These are phyloP conservation scores for Plicaturopsis crispa DNA, from an alignment of 768 basidiomycete species.

Conservation along the genomic window DNA sequence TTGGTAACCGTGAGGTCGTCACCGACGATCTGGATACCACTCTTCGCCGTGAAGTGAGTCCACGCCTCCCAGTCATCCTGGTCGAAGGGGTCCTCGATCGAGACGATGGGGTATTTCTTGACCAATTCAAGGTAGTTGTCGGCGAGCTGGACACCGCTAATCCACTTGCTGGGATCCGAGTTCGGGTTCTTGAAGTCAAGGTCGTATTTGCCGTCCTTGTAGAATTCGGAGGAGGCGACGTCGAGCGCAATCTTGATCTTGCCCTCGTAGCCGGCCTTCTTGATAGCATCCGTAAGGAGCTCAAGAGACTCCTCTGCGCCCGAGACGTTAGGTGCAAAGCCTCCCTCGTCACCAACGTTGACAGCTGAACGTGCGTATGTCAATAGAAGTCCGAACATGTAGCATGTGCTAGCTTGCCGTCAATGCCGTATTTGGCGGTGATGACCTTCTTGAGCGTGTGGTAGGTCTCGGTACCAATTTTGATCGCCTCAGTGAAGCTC, in stretches of 20 bases:
- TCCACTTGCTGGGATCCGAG: slow-evolving; percentile 95
- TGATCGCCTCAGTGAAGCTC: slow-evolving; percentile 94
- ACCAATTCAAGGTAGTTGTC: slow-evolving; percentile 82
- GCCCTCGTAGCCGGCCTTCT: slow-evolving; percentile 96
- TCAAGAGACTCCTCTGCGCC: slow-evolving; percentile 98
- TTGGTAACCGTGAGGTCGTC: slow-evolving; percentile 99
- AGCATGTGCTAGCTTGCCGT: slow-evolving; percentile 55
- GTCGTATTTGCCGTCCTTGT: slow-evolving; percentile 99
- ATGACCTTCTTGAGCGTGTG: slow-evolving; percentile 99
- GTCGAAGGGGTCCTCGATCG: slow-evolving; percentile 97
- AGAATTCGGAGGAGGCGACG: slow-evolving; percentile 99
- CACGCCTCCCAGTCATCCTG: slow-evolving; percentile 99
- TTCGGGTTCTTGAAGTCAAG: slow-evolving; percentile 99
- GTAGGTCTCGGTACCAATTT: slow-evolving; percentile 97
- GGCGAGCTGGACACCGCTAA: slow-evolving; percentile 87
- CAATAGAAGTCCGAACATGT: slow-evolving; percentile 8
- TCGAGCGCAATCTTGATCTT: slow-evolving; percentile 99
- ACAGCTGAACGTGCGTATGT: slow-evolving; percentile 50
- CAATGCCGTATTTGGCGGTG: slow-evolving; percentile 97
- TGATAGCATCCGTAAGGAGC: slow-evolving; percentile 91
- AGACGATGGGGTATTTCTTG: slow-evolving; percentile 93
- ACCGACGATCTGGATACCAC: slow-evolving; percentile 85
- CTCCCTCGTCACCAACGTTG: slow-evolving; percentile 99
- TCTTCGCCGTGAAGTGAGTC: slow-evolving; percentile 79
- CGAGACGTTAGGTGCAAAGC: slow-evolving; percentile 96